phyloP scores from a whole-genome alignment of 83 land plant genomes.

The Isoetes engelmannii region DNA sequence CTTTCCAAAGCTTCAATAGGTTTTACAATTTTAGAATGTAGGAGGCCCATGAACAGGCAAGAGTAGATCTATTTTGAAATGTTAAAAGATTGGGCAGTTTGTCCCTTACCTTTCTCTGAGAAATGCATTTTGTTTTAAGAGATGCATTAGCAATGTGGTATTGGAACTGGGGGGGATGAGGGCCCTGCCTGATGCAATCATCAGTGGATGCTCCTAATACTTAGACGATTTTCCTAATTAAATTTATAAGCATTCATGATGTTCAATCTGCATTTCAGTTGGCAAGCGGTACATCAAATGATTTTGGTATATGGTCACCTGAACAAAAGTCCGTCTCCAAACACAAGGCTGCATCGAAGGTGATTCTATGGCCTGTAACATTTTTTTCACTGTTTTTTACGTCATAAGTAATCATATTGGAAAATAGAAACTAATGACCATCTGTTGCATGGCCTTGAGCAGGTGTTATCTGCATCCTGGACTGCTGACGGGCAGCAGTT shows the following conservation, averaged over 20 bases:
- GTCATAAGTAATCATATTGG: too few species aligned
- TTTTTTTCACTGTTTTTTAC: not conserved
- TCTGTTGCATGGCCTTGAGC: not conserved
- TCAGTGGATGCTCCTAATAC: too few species aligned
- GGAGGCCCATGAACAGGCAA: too few species aligned
- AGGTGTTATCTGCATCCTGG: constrained; percentile 37
- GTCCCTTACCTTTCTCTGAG: too few species aligned
- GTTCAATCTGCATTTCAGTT: constrained; percentile 9
- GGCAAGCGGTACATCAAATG: constrained; percentile 36
- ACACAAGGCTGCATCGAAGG: constrained; percentile 33
- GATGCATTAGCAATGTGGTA: too few species aligned
- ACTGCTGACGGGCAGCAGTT: constrained; percentile 36
- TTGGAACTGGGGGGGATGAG: too few species aligned
- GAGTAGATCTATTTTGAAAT: too few species aligned
- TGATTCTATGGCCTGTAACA: not conserved
- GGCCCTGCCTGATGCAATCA: too few species aligned
- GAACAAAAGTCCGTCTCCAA: constrained; percentile 39
- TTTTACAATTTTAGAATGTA: not conserved
- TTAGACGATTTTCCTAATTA: too few species aligned
- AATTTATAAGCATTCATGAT: too few species aligned
- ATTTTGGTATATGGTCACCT: constrained; percentile 41
- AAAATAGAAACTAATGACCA: not conserved
- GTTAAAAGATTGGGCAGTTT: too few species aligned
- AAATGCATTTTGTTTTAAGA: too few species aligned
- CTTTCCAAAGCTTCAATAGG: not conserved